Base-by-base conservation (phyloP, 2,329 filamentous ascomycete genomes). In the Ceratocystis lukuohia region DNA sequence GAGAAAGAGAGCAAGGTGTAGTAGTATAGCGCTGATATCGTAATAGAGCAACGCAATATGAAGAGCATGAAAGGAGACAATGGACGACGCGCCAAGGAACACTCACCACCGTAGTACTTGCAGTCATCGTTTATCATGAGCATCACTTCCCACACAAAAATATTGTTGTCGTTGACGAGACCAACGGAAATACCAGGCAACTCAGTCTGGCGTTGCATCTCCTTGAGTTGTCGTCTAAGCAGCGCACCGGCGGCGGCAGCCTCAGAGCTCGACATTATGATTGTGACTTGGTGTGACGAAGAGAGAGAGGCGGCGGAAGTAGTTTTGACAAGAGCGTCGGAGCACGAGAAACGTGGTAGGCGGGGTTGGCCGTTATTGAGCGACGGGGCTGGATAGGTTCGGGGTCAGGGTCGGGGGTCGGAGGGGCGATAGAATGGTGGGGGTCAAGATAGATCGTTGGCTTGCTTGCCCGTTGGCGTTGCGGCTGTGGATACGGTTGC, bases 111-210 rank as follows among this genome's bases (percentile, higher is more conserved):
- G 72, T 96, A 96, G 76, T 89, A 89, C 77, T 92, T 93, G 77
- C 89, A 92, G 74, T 96, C 91, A 72, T 96, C 92, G 69, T 85
- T 91, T 70, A 97, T 93, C 93, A 99, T 97, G 69, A 99, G 84
- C 89, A 96, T 96, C 22, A 97, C 91, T 76, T 97, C 92, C 94
- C 94, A 99, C 79, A 96, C 89, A 71, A 96, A 96, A 8, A 97
- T 86, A 74, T 96, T 96, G 77, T 79, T 88, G 75, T 88, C 89
- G 72, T 87, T 86, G 64, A 92, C 86, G 56, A 99, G 80, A 0
- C 94, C 94, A 72, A 91, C 96, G 69, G 91, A 96, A 73, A 97
- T 96, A 65, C 93, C 94, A 0, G 91, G 91, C 61, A 97, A 88
- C 76, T 96, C 91, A 74, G 91, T 93, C 75, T 90, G 87, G 28